A percentile compares a stretch with the other conserved stretches of the same genome.
phyloP scores from a whole-genome alignment of 2,329 filamentous ascomycete genomes.

The Claviceps cyperi region DNA sequence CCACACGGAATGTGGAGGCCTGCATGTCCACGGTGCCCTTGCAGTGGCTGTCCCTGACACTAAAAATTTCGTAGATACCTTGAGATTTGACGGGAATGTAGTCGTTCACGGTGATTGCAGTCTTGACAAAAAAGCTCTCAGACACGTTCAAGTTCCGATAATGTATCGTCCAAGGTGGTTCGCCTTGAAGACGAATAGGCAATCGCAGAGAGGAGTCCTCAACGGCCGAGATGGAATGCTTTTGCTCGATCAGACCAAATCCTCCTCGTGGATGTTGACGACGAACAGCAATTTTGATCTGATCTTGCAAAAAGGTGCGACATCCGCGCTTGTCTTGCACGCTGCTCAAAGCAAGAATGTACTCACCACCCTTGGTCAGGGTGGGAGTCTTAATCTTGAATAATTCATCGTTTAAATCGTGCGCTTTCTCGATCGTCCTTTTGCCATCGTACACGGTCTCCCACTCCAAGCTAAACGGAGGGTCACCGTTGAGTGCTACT shows the following conservation, averaged over 20 bases:
- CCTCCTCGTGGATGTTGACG: conserved; percentile 75
- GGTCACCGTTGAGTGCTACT: conserved; percentile 63
- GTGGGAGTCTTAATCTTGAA: conserved; percentile 63
- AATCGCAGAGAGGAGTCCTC: conserved; percentile 61
- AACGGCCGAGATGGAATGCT: conserved; percentile 57
- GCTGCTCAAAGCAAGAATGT: conserved; percentile 71
- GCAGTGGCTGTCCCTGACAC: conserved; percentile 66
- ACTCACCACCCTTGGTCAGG: conserved; percentile 73
- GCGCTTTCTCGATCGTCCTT: conserved; percentile 52
- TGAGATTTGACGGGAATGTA: conserved; percentile 48
- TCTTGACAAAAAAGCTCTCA: conserved; percentile 29
- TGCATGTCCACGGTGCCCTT: conserved; percentile 64
- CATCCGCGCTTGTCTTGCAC: conserved; percentile 79
- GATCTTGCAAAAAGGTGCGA: conserved; percentile 72
- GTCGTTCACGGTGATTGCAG: conserved; percentile 48
- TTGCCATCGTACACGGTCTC: conserved; percentile 84
- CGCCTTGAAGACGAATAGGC: conserved; percentile 73
- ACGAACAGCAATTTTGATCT: conserved; percentile 72
- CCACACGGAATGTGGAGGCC: conserved; percentile 62
- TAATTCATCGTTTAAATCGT: conserved; percentile 45
- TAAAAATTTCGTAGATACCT: conserved; percentile 68
- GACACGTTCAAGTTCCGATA: conserved; percentile 54
- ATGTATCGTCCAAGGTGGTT: conserved; percentile 67
- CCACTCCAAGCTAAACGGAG: conserved; percentile 82
- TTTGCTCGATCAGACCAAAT: conserved; percentile 77